Evolutionary conservation across 345 rosid genomes (phyloP), one percentile per base, ranked within the genome.

Genomic region (Mallotus nudiflorus): DNA sequence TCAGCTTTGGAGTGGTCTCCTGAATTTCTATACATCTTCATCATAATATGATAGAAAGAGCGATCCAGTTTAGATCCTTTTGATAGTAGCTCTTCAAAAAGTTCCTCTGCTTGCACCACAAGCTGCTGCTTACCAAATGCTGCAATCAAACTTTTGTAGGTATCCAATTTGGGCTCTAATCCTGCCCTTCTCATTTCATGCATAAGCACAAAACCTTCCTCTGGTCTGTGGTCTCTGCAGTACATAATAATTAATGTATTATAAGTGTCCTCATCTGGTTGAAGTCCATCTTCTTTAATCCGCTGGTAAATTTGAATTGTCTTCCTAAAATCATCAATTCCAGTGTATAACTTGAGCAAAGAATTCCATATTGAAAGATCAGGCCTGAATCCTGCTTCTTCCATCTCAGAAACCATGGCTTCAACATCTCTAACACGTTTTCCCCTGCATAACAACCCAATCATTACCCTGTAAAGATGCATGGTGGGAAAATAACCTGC

Each of bases 131-230:
- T 91, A 75, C 91, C 96, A 74, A 85, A 85, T 52, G 97, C 92
- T n/a, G 96, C 80, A 78, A 94, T 90, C 82, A 94, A 82, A 78
- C 99, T 94, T 78, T 94, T 94, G 83, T 86, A 89, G 22, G 97
- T 87, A 83, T 86, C 93, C 78, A 91, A 76, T 81, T 81, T 90
- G 31, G 97, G 97, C 24, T 90, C 93, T 76, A 90, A 78, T 68
- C 91, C 86, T 54, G 65, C 33, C 59, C 75, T 80, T 83, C 84
- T 85, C 98, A 94, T 94, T 72, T 87, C 89, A 78, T 85, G 77
- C 93, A 90, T 83, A 83, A 94, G 80, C 33, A 76, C 80, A 62
- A 84, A 76, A 53, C 95, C 97, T 83, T 91, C 97, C 75, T 90
- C 93, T 22, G 97, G 93, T 70, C 95, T 83, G 62, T 82, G 82